Evolutionary conservation across 1,284 basidiomycete species (phyloP).

Genomic region (Cryptococcus wingfieldii): DNA sequence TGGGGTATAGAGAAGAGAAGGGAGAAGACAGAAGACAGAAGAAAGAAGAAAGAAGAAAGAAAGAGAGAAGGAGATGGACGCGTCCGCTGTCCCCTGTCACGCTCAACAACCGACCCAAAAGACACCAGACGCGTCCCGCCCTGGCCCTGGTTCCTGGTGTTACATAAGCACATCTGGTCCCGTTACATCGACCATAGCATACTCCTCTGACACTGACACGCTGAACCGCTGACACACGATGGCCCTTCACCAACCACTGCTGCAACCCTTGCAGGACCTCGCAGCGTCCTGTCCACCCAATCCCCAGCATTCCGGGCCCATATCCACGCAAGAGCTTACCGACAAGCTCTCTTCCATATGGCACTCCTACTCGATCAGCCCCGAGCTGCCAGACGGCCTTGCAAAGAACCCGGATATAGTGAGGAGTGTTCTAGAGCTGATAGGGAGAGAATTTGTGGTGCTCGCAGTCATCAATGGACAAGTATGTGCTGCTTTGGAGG

Average conservation of each 20-base stretch:
- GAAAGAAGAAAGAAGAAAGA: neutral
- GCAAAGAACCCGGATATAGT: slow-evolving; percentile 24
- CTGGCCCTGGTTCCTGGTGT: neutral
- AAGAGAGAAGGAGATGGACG: neutral
- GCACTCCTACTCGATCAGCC: slow-evolving; percentile 3
- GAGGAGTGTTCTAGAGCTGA: slow-evolving; percentile 30
- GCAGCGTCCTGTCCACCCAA: slow-evolving; percentile 6
- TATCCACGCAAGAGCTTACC: slow-evolving; percentile 6
- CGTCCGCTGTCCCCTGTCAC: no score
- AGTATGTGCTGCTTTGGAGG: slow-evolving; percentile 14
- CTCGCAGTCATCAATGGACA: slow-evolving; percentile 22
- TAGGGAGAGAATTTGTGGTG: slow-evolving; percentile 35
- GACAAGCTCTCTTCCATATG: slow-evolving; percentile 11
- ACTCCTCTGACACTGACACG: no score
- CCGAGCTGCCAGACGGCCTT: slow-evolving; percentile 2
- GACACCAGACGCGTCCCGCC: neutral
- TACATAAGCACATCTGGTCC: neutral
- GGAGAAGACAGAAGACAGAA: no score
- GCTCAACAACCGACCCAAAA: neutral
- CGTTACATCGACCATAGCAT: neutral
- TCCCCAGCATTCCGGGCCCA: slow-evolving; percentile 1
- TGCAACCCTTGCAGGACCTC: slow-evolving; percentile 1
- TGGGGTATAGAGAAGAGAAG: neutral
- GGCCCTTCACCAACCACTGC: slow-evolving; percentile 5
- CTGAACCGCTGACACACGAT: no score